Base-by-base conservation (phyloP, 2,329 filamentous ascomycete species). In the Trichoderma harzianum region DNA sequence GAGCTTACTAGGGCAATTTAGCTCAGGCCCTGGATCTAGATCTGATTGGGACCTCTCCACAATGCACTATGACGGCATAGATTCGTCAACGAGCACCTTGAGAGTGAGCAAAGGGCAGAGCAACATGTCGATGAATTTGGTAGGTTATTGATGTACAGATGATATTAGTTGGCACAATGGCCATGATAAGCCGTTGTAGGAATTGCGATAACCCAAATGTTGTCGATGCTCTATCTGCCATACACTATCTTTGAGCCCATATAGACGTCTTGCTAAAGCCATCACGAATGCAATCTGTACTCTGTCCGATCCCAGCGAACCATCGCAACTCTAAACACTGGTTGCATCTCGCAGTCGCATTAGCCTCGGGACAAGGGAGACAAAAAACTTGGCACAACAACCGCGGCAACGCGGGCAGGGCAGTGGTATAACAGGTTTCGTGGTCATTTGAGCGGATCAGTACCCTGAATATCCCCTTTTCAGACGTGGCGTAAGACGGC, bases 11-110 rank as follows among this genome's bases (percentile, higher is more conserved):
- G 47, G 47, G 47, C 47, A 21, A 7, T 60, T 58, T n/a, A 53
- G 47, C 47, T 32, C 18, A 60, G 55, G 57, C 39, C 28, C 57
- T 53, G 28, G 26, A 69, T 47, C 66, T 53, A 53, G 39, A 61
- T 62, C 66, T 61, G 24, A 16, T 61, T 36, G 12, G 66, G 66
- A 51, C n/a, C n/a, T 47, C 61, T 28, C 53, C 51, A 51, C 61
- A 24, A 51, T 60, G 69, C 61, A 51, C 28, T 28, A 66, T 71
- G 69, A 71, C 69, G 69, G 55, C 69, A 71, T 71, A 65, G 61
- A 58, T 16, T 30, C 21, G 47, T 57, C 57, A 63, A 14, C 6
- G 10, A 36, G 26, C n/a, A 34, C 18, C 26, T 21, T 3, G 34
- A 30, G 7, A 4, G 65, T 24, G 53, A 43, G 36, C 34, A 58